Base-by-base conservation (phyloP, 257 asterid genomes). In the Striga asiatica region DNA sequence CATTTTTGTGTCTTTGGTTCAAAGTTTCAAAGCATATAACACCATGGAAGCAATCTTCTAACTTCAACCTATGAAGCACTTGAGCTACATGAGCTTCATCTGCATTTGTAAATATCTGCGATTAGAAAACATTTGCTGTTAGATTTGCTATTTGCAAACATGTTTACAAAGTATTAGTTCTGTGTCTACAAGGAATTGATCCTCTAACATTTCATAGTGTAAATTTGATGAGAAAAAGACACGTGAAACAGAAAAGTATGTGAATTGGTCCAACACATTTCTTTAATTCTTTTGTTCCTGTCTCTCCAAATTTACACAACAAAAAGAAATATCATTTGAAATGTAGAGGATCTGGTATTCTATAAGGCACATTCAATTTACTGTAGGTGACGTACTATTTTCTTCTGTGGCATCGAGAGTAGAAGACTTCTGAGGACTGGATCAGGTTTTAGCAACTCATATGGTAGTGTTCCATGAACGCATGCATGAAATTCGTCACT, bases 1-100 rank as follows among this genome's bases (percentile, higher is more conserved):
- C 58, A 41, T 69, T 50, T 31, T 57, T 50, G 21, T 28, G 4
- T 2, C 64, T 56, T 23, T 85, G 89, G 72, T 89, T 85, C 7
- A 89, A 85, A 27, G 94, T 85, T 72, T 89, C 97, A 13, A 83
- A 85, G 74, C 97, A 85, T 66, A 89, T 85, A 32, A 85, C 74
- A 34, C 84, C 95, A 6, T 89, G 89, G 71, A 89, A 89, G 70
- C 95, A 89, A 65, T 81, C 95, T 62, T 83, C 94, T 69, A 89
- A 60, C 8, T 93, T 93, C 78, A 83, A 5, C 66, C 74, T 72
- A 10, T 73, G 70, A 13, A 89, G 81, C 1, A 81, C 94, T 78
- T 73, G 64, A 11, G 77, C 81, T 17, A 70, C 93, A 48, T 85
- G 95, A 4, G 69, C 83, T 76, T 79, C 71, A 10, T 89, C 97